Base-by-base conservation (phyloP, 1,139 yeast genomes). In the Suhomyces chickasaworum region DNA sequence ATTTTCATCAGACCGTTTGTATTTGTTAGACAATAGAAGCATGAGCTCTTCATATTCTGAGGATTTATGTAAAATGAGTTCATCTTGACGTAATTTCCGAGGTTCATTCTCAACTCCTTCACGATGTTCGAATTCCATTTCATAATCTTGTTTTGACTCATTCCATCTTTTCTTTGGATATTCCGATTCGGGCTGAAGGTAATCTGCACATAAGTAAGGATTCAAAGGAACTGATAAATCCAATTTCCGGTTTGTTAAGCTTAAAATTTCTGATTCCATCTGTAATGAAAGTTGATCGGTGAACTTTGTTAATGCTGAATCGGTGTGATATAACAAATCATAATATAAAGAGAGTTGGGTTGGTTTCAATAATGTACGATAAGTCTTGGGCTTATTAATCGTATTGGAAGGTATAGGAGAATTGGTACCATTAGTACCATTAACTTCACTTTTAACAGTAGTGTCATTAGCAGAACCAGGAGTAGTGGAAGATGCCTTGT, bases 21-120 rank as follows among this genome's bases (percentile, higher is more conserved):
- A 68, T 50, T 71, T 74, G 55, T 68, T 71, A 2, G 78, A 72
- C 42, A 75, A 63, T 41, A 75, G 64, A 47, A 74, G 66, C 98
- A 93, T 91, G 60, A 90, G 75, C 61, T 89, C 96, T 65, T 93
- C 98, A 65, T 88, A 90, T 53, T 90, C 95, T 2, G 91, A 83
- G 31, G 88, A 85, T 57, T 87, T 87, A 59, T 89, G 96, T 53
- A 74, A 57, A 4, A 72, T 66, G 57, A 73, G 58, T 56, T 72
- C 77, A 47, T 75, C 80, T 52, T 70, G 77, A 51, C 73, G 78
- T 43, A 75, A 62, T 55, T 71, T 74, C 21, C 78, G 71, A 1
- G 71, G 66, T 25, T 75, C 71, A 45, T 67, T 75, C 2, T 73
- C 63, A 3, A 76, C 68, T 38, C 73, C 80, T 12, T 66, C 60